Evolutionary conservation across 139 green algal genomes (phyloP).

Genomic region (Auxenochlorella pyrenoidosa): DNA sequence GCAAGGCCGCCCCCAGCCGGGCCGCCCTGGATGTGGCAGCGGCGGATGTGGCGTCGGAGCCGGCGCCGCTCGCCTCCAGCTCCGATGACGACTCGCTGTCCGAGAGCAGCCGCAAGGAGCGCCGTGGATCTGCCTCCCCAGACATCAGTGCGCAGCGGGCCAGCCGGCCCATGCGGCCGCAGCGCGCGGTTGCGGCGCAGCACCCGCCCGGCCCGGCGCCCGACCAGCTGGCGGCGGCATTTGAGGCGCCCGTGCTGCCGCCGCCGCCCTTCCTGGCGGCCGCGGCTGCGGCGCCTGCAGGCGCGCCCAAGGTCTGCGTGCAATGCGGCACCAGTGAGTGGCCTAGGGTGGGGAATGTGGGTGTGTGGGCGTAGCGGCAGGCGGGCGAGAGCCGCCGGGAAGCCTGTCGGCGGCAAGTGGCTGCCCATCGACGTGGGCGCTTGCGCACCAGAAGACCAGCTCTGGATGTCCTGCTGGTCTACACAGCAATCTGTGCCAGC

Average conservation of each 20-base stretch:
- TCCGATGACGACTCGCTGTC: background rate
- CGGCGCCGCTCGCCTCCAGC: background rate
- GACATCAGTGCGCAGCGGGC: background rate
- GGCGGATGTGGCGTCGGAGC: background rate
- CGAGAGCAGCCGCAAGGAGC: constrained; percentile 21
- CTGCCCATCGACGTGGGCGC: too few relatives aligned
- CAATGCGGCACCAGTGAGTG: constrained; percentile 31
- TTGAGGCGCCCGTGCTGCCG: background rate
- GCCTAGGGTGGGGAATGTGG: background rate
- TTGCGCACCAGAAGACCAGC: too few relatives aligned
- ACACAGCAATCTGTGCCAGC: background rate
- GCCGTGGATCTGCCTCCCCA: constrained; percentile 12
- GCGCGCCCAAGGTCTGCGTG: constrained; percentile 20
- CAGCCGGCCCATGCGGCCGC: background rate
- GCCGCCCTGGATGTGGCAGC: background rate
- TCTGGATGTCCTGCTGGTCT: background rate
- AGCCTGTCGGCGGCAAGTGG: too few relatives aligned
- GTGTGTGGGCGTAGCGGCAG: background rate
- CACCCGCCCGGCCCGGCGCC: constrained; percentile 15
- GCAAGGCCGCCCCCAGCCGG: constrained; percentile 12
- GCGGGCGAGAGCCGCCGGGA: too few relatives aligned
- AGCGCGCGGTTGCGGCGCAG: background rate
- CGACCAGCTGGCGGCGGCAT: constrained; percentile 7
- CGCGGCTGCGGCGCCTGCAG: background rate
- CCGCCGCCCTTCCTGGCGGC: background rate